These are phyloP conservation scores for Globisporangium nunn DNA, from an alignment of 352 stramenopile genomes.

Conservation along the genomic window DNA sequence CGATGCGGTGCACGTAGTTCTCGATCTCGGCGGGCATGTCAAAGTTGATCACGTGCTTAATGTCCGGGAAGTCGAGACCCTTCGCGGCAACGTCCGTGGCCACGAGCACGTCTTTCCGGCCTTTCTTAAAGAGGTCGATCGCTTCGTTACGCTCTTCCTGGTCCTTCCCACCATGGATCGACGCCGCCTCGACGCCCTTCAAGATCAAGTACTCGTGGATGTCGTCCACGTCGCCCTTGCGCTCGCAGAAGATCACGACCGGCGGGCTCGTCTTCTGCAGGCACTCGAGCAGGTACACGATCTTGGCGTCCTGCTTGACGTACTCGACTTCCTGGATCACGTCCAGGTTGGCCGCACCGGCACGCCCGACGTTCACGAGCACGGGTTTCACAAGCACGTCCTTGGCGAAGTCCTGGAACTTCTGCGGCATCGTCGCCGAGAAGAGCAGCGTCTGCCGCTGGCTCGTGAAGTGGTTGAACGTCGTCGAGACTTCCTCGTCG, in stretches of 20 bases:
- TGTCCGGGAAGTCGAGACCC: slow-evolving; percentile 98
- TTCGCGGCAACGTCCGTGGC: slow-evolving; percentile 98
- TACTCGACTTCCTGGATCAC: slow-evolving; percentile 99
- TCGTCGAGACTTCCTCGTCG: slow-evolving; percentile 90
- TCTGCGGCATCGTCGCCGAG: slow-evolving; percentile 98
- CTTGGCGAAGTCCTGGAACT: slow-evolving; percentile 99
- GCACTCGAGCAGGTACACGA: slow-evolving; percentile 98
- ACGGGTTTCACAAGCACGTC: slow-evolving; percentile 93
- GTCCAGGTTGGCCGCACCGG: slow-evolving; percentile 97
- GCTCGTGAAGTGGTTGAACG: slow-evolving; percentile 97
- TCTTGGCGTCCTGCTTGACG: slow-evolving; percentile 98
- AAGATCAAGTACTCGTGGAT: slow-evolving; percentile 99
- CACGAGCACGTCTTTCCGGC: slow-evolving; percentile 96
- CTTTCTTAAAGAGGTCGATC: slow-evolving; percentile 93
- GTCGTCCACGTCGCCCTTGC: slow-evolving; percentile 97
- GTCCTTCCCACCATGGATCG: slow-evolving; percentile 97
- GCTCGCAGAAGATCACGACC: slow-evolving; percentile 97
- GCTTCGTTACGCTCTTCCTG: slow-evolving; percentile 97
- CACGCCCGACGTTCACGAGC: slow-evolving; percentile 97
- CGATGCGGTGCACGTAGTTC: slow-evolving; percentile 99
- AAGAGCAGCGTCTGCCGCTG: slow-evolving; percentile 98
- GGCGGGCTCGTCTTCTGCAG: slow-evolving; percentile 98
- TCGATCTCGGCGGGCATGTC: slow-evolving; percentile 99
- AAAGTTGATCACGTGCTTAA: slow-evolving; percentile 99
- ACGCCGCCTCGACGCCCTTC: slow-evolving; percentile 94